A percentile compares a stretch with the other conserved stretches of the same genome.
Evolutionary conservation across 2,329 filamentous ascomycete genomes (phyloP).

Genomic region (Apiospora aurea): DNA sequence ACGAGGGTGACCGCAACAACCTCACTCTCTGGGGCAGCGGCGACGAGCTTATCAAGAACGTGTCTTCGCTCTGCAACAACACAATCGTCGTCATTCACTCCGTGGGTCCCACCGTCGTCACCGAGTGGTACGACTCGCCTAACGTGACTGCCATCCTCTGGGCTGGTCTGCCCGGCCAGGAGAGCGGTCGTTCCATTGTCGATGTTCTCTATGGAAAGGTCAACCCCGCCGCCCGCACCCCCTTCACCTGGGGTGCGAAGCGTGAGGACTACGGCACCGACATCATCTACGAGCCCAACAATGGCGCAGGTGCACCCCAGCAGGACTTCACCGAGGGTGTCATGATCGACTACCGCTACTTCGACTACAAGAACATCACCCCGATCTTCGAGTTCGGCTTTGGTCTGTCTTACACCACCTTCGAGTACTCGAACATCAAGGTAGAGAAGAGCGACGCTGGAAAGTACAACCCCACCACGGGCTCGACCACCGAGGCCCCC

Average conservation of each 20-base stretch:
- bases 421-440: conserved; percentile 73
- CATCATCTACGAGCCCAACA: conserved; percentile 73
- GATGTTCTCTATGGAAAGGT: conserved; percentile 85
- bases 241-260: conserved; percentile 80
- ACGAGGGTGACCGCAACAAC: conserved; percentile 89
- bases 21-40: conserved; percentile 87
- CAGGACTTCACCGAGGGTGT: conserved; percentile 78
- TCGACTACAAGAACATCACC: conserved; percentile 70
- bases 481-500: conserved; percentile 69
- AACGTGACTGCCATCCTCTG: conserved; percentile 87
- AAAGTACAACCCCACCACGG: conserved; percentile 65
- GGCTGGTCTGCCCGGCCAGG: conserved; percentile 83
- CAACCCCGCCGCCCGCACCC: conserved; percentile 78
- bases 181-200: conserved; percentile 79
- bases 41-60: conserved; percentile 81
- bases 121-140: conserved; percentile 74
- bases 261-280: conserved; percentile 73
- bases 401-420: conserved; percentile 82
- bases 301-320: conserved; percentile 71
- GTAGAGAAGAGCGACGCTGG: conserved; percentile 58
- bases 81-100: conserved; percentile 93
- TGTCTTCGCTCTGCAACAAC: conserved; percentile 81
- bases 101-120: conserved; percentile 78
- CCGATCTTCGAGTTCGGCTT: conserved; percentile 84
- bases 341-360: conserved; percentile 82